Conservation (phyloP, 495 filamentous ascomycete genomes). For the Xylaria flabelliformis region DNA sequence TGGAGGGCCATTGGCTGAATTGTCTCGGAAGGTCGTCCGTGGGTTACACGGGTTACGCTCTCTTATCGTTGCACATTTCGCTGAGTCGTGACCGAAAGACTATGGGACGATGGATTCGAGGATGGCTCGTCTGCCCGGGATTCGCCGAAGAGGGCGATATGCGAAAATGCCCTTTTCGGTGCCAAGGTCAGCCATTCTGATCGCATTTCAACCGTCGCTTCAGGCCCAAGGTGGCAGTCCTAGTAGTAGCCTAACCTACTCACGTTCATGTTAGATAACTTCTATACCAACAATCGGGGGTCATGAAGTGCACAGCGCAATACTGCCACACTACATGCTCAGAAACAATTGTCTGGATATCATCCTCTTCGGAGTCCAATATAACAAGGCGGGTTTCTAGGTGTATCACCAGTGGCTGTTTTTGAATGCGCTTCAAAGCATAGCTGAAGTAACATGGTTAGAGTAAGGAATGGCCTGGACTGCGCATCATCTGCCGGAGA, state of each 20-base stretch:
- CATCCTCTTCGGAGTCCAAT: neutral
- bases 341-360: neutral
- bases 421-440: neutral
- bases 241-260: neutral
- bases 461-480: neutral
- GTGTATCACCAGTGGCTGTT: neutral
- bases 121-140: slow-evolving; percentile 3
- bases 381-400: neutral
- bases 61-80: slow-evolving; percentile 7
- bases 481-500: slow-evolving; percentile 7
- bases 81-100: neutral
- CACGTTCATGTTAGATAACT: neutral
- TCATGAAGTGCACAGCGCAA: neutral
- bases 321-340: neutral
- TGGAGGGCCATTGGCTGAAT: neutral
- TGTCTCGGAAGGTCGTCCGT: slow-evolving; percentile 1
- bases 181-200: neutral
- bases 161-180: slow-evolving; percentile 2
- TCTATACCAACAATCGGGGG: neutral
- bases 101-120: slow-evolving; percentile 10
- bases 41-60: neutral
- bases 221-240: neutral
- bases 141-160: slow-evolving; percentile 1
- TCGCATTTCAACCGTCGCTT: neutral
- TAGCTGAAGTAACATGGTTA: neutral